phyloP scores from a whole-genome alignment of 129 eudicot genomes.

The Helichrysum umbraculigerum region DNA sequence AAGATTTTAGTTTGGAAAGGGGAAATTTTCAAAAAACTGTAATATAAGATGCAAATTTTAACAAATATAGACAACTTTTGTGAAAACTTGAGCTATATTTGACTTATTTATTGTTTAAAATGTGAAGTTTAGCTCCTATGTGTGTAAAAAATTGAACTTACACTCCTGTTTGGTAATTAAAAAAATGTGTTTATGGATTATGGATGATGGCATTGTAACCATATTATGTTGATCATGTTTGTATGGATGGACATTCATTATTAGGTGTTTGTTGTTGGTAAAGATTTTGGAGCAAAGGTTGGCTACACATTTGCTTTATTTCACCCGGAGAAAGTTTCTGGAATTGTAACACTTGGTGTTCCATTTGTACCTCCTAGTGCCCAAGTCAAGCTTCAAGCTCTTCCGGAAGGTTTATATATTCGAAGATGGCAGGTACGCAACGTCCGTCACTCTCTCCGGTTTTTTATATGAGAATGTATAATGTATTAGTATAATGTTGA shows the following conservation, averaged over 20 bases:
- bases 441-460: neutral
- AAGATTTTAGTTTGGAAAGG: no score
- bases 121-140: neutral
- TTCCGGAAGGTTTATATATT: constrained; percentile 52
- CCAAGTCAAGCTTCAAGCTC: neutral
- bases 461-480: no score
- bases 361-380: constrained; percentile 34
- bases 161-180: no score
- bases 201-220: neutral
- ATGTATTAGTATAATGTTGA: no score
- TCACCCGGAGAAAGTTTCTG: constrained; percentile 32
- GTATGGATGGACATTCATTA: neutral
- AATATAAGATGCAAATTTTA: no score
- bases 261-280: constrained; percentile 42
- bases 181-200: neutral
- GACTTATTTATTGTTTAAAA: no score
- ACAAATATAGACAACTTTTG: no score
- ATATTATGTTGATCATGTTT: neutral
- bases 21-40: no score
- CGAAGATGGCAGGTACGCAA: constrained; percentile 43
- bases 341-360: constrained; percentile 48
- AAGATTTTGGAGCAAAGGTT: constrained; percentile 47
- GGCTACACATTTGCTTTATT: constrained; percentile 37
- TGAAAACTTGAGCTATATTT: no score
- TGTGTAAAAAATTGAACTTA: no score